phyloP scores from a whole-genome alignment of 805 yeast species.

The Cyberlindnera japonica region DNA sequence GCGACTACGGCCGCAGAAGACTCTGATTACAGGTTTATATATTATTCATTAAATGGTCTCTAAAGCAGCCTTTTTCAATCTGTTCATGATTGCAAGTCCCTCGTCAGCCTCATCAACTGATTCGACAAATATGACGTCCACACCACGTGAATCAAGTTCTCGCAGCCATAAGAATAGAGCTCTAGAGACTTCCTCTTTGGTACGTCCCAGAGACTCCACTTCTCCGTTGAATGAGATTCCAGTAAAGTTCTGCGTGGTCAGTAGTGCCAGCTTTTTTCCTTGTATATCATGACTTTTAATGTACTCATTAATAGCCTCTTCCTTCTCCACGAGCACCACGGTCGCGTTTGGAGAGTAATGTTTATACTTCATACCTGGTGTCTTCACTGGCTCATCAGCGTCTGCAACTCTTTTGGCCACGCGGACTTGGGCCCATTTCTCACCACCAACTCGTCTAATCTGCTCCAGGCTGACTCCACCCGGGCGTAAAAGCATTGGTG shows the following conservation, averaged over 20 bases:
- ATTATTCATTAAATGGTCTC: constrained; percentile 29
- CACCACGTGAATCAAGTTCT: constrained; percentile 62
- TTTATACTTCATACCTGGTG: constrained; percentile 97
- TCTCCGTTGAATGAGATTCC: constrained; percentile 23
- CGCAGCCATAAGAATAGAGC: constrained; percentile 72
- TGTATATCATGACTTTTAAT: constrained; percentile 27
- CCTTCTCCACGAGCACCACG: constrained; percentile 62
- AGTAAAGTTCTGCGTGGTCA: constrained; percentile 35
- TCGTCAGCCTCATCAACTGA: constrained; percentile 72
- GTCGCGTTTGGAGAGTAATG: constrained; percentile 91
- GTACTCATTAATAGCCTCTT: constrained; percentile 22
- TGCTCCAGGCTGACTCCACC: constrained; percentile 90
- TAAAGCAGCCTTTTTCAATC: constrained; percentile 80
- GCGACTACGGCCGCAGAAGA: too few species aligned
- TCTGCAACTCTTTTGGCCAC: constrained; percentile 63
- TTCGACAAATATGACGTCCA: constrained; percentile 76
- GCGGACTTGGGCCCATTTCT: constrained; percentile 57
- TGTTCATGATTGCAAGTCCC: constrained; percentile 93
- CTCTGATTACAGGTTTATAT: not conserved
- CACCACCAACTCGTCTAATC: constrained; percentile 62
- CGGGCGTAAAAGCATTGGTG: constrained; percentile 88
- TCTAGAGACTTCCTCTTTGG: constrained; percentile 59
- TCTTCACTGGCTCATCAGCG: constrained; percentile 69
- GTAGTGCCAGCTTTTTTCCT: constrained; percentile 46
- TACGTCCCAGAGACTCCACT: constrained; percentile 38